Evolutionary conservation across 441 rosid genomes (phyloP).

Genomic region (Pelargonium australe): DNA sequence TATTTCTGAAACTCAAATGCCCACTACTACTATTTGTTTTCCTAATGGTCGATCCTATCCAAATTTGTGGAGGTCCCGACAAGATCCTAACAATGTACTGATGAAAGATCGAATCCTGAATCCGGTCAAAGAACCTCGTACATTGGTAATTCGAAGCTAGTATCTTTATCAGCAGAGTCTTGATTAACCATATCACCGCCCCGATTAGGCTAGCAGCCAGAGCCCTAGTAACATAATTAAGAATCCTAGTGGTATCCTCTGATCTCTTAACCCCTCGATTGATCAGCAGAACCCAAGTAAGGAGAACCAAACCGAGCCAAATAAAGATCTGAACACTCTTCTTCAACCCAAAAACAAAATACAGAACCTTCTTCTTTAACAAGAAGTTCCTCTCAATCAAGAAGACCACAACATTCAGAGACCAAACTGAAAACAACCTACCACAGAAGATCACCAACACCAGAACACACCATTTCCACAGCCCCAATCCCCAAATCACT

Average conservation of each 20-base stretch:
- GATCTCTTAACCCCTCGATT: slow-evolving; percentile 36
- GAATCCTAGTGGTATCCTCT: slow-evolving; percentile 33
- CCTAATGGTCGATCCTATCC: slow-evolving; percentile 34
- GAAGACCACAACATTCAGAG: slow-evolving; percentile 36
- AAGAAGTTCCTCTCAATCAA: slow-evolving; percentile 44
- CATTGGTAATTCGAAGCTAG: slow-evolving; percentile 85
- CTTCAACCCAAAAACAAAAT: slow-evolving; percentile 47
- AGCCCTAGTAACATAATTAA: slow-evolving; percentile 53
- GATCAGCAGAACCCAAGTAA: slow-evolving; percentile 59
- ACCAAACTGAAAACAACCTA: slow-evolving; percentile 42
- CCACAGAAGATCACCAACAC: slow-evolving; percentile 46
- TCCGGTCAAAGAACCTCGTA: slow-evolving; percentile 69
- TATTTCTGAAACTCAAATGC: slow-evolving; percentile 44
- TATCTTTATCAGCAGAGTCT: slow-evolving; percentile 60
- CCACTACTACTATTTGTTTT: slow-evolving; percentile 37
- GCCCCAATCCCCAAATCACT: slow-evolving; percentile 34
- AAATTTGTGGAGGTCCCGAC: slow-evolving; percentile 66
- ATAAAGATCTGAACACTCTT: slow-evolving; percentile 36
- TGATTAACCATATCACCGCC: slow-evolving; percentile 55
- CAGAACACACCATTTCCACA: slow-evolving; percentile 57
- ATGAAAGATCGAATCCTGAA: slow-evolving; percentile 79
- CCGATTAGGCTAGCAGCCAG: slow-evolving; percentile 53
- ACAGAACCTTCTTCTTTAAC: slow-evolving; percentile 51
- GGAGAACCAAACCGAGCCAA: slow-evolving; percentile 59
- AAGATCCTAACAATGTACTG: slow-evolving; percentile 72